Evolutionary conservation across 169 alveolate genomes (phyloP).

Genomic region (Eimeria nieschulzi): DNA sequence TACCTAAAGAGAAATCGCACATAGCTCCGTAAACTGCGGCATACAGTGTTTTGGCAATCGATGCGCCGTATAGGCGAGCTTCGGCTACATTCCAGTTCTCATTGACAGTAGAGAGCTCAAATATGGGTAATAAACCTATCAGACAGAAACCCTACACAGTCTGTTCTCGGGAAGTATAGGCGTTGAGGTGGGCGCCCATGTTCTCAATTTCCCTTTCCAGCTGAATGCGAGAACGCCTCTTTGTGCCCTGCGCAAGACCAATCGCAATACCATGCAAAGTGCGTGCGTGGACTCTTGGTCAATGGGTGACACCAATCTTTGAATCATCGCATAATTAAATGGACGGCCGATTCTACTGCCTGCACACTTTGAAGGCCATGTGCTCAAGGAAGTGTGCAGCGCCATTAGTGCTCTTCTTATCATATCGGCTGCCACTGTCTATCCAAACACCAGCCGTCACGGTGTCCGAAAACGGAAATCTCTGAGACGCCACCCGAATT

Average conservation of each 20-base stretch:
- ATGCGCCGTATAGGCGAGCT: not conserved
- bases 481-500: constrained; percentile 90
- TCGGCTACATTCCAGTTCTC: not conserved
- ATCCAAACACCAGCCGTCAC: constrained; percentile 95
- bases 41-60: not conserved
- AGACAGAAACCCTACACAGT: constrained; percentile 85
- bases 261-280: not conserved
- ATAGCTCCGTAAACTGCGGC: not conserved
- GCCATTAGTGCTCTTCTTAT: constrained; percentile 93
- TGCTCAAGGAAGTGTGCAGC: constrained; percentile 98
- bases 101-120: not conserved
- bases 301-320: not conserved
- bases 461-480: constrained; percentile 82
- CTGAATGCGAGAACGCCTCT: constrained; percentile 89
- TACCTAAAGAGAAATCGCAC: constrained; percentile 12
- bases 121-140: not conserved
- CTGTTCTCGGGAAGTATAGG: constrained; percentile 98
- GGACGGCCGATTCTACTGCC: not conserved
- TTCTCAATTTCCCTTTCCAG: constrained; percentile 96
- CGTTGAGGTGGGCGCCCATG: constrained; percentile 96
- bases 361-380: constrained; percentile 92
- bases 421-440: constrained; percentile 96
- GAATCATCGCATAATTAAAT: not conserved
- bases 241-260: constrained; percentile 89
- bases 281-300: not conserved